Evolutionary conservation across 2,329 filamentous ascomycete genomes (phyloP).

Genomic region (Alternaria gansuensis): DNA sequence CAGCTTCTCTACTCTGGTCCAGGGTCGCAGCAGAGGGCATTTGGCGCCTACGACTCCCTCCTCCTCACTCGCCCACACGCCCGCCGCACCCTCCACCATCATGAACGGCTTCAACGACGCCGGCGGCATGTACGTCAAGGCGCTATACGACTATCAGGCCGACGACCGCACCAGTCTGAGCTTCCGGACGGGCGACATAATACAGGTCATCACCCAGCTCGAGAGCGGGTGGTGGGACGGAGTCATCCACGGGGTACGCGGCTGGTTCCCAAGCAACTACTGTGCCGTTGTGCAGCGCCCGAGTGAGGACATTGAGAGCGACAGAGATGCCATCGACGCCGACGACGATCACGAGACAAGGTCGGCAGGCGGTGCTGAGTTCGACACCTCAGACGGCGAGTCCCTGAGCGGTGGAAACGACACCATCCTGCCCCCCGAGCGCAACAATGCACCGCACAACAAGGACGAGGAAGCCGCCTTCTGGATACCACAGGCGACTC

Average conservation of each 20-base stretch:
- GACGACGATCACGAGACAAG: conserved; percentile 59
- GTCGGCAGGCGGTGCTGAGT: conserved; percentile 55
- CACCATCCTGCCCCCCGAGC: conserved; percentile 71
- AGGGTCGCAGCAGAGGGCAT: conserved; percentile 31
- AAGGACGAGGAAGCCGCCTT: conserved; percentile 91
- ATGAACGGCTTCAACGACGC: conserved; percentile 64
- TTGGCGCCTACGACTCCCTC: conserved; percentile 24
- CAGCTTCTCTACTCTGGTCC: conserved; percentile 25
- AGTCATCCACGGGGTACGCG: conserved; percentile 93
- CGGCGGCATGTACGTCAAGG: conserved; percentile 83
- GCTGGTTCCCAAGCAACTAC: conserved; percentile 99
- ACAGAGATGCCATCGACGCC: conserved; percentile 65
- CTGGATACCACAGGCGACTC: conserved; percentile 97
- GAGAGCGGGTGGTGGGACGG: conserved; percentile 99
- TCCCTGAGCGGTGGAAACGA: conserved; percentile 51
- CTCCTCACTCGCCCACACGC: conserved; percentile 16
- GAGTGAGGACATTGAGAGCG: conserved; percentile 74
- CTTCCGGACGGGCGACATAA: conserved; percentile 96
- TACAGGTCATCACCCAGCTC: conserved; percentile 96
- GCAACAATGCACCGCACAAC: conserved; percentile 56
- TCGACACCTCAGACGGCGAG: conserved; percentile 58
- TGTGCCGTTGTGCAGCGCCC: conserved; percentile 84
- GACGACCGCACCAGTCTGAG: conserved; percentile 96
- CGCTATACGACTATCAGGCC: conserved; percentile 93
- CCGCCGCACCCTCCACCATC: conserved; percentile 7